These are phyloP conservation scores for Leptoxyphium fumago DNA, from an alignment of 2,329 filamentous ascomycete genomes.

Conservation along the genomic window DNA sequence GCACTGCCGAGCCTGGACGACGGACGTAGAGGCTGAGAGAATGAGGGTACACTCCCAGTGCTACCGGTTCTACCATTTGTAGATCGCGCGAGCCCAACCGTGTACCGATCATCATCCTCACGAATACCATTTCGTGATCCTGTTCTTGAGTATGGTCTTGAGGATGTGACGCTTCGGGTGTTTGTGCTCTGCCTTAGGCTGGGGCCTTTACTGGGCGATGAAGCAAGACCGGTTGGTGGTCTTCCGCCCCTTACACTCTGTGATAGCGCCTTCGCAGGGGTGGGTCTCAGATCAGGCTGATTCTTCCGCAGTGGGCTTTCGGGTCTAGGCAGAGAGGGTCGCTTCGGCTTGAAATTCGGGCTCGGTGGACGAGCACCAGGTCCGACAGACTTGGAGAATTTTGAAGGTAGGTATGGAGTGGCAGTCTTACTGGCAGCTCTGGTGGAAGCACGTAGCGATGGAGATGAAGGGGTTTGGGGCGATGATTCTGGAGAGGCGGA, in stretches of 20 bases:
- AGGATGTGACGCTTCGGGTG: slow-evolving; percentile 26
- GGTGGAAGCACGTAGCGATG: slow-evolving; percentile 26
- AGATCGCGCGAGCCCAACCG: slow-evolving; percentile 19
- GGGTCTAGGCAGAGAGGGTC: slow-evolving; percentile 70
- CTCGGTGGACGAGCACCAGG: slow-evolving; percentile 54
- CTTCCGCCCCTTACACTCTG: slow-evolving; percentile 34
- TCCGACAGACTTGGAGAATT: slow-evolving; percentile 81
- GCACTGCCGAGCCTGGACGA: slow-evolving; percentile 22
- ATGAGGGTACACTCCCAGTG: slow-evolving; percentile 25
- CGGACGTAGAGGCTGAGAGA: slow-evolving; percentile 19
- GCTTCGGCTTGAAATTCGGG: slow-evolving; percentile 54
- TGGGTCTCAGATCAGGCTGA: slow-evolving; percentile 40
- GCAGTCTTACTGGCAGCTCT: slow-evolving; percentile 31
- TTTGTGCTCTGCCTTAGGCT: slow-evolving; percentile 37
- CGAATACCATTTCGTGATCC: slow-evolving; percentile 32
- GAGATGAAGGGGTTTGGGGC: slow-evolving; percentile 56
- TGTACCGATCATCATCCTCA: slow-evolving; percentile 17
- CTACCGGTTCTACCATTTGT: slow-evolving; percentile 28
- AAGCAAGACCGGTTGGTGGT: slow-evolving; percentile 25
- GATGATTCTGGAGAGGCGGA: slow-evolving; percentile 38
- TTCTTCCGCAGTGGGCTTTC: slow-evolving; percentile 65
- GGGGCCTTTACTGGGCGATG: slow-evolving; percentile 13
- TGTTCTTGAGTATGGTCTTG: slow-evolving; percentile 32
- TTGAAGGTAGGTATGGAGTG: slow-evolving; percentile 27
- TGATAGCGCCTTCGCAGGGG: slow-evolving; percentile 43